These are phyloP conservation scores for Dendrobium catenatum DNA, from an alignment of 106 monocot genomes.

Conservation along the genomic window DNA sequence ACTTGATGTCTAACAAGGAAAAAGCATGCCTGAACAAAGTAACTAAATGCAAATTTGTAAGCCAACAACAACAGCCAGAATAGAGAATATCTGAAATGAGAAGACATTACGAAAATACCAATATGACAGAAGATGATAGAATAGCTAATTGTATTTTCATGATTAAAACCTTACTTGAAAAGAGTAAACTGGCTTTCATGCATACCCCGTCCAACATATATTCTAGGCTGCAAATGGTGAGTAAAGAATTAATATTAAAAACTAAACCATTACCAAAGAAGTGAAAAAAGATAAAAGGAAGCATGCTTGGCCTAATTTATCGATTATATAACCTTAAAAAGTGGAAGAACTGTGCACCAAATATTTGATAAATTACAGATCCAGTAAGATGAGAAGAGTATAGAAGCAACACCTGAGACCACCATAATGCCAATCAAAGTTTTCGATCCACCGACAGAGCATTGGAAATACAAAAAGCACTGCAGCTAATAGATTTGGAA, in stretches of 20 bases:
- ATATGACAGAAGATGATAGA: background rate
- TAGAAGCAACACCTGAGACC: constrained; percentile 82
- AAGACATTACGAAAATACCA: constrained; percentile 6
- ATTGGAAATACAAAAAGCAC: constrained; percentile 80
- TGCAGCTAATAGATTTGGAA: constrained; percentile 70
- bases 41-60: constrained; percentile 88
- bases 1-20: constrained; percentile 1
- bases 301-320: background rate
- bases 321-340: background rate
- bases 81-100: constrained; percentile 72
- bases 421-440: constrained; percentile 98
- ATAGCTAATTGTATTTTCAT: background rate
- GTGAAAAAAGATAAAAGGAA: background rate
- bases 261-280: background rate
- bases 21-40: constrained; percentile 54
- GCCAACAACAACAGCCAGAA: constrained; percentile 90
- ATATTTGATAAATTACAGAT: background rate
- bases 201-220: constrained; percentile 98
- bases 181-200: constrained; percentile 95
- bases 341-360: background rate
- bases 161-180: constrained; percentile 62
- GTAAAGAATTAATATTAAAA: background rate
- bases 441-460: constrained; percentile 87
- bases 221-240: constrained; percentile 60
- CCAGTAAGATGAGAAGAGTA: background rate